Conservation (phyloP, 768 basidiomycete genomes). For the Boletus coccyginus region DNA sequence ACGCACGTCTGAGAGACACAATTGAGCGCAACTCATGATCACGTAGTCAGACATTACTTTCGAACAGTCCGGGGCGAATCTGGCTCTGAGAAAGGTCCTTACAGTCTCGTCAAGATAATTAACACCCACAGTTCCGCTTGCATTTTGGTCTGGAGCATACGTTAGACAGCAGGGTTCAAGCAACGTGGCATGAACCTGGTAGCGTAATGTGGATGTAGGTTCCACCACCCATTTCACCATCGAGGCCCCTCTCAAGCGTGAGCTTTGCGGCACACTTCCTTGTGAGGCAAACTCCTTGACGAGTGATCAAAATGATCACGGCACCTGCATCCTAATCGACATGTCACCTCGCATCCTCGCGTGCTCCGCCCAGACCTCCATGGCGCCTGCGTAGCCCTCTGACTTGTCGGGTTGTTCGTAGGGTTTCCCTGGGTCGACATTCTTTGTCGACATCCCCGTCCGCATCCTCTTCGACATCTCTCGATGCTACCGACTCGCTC, state of each 20-base stretch:
- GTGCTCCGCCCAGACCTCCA: no score
- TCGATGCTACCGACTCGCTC: no score
- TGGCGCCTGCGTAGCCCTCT: no score
- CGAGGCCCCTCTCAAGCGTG: conserved; percentile 15
- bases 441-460: no score
- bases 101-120: no score
- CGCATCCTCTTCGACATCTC: no score
- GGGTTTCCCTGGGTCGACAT: no score
- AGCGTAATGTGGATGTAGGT: conserved; percentile 22
- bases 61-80: conserved; percentile 44
- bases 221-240: conserved; percentile 23
- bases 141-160: background rate
- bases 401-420: no score
- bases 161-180: background rate
- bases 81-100: conserved; percentile 38
- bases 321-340: conserved; percentile 50
- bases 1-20: conserved; percentile 41
- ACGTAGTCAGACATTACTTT: conserved; percentile 42
- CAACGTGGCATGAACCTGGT: conserved; percentile 31
- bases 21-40: background rate
- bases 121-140: no score
- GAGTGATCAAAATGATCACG: conserved; percentile 52
- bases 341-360: no score
- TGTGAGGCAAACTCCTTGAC: conserved; percentile 45
- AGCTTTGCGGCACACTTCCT: conserved; percentile 60